Conservation (phyloP, 176 grass and related monocot species). For the Oryza punctata region DNA sequence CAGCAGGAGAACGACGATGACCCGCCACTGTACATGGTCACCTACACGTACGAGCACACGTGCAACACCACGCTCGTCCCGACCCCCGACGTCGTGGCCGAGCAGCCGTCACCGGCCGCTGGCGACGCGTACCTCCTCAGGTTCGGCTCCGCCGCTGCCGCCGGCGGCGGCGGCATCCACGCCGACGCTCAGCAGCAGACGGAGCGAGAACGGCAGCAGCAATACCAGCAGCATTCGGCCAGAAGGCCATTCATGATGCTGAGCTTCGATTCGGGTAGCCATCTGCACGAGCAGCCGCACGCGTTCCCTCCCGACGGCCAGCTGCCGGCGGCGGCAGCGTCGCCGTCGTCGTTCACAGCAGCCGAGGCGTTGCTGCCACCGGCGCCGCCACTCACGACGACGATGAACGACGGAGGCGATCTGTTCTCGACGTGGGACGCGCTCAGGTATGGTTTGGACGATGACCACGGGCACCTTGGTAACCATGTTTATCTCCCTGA, state of each 20-base stretch:
- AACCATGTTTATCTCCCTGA: constrained; percentile 34
- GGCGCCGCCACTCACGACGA: not conserved
- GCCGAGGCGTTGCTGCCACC: not conserved
- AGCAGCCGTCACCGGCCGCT: not conserved
- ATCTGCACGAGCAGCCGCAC: constrained; percentile 3
- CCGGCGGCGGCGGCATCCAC: not conserved
- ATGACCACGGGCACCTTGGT: constrained; percentile 32
- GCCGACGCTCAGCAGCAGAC: not conserved
- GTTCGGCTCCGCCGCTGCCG: constrained; percentile 25
- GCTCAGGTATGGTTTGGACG: constrained; percentile 36
- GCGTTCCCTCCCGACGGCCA: constrained; percentile 22
- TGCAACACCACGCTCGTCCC: constrained; percentile 50
- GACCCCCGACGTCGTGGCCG: constrained; percentile 40
- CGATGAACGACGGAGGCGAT: constrained; percentile 4
- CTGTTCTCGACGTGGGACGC: constrained; percentile 31
- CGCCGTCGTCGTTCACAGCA: not conserved
- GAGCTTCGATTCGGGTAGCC: constrained; percentile 35
- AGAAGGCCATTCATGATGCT: constrained; percentile 38
- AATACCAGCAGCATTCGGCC: not conserved
- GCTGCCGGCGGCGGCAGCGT: not conserved
- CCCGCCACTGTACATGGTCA: constrained; percentile 54
- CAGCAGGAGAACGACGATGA: constrained; percentile 54
- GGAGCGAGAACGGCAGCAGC: not conserved
- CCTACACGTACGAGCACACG: constrained; percentile 63
- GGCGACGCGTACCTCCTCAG: constrained; percentile 38